Percentiles rank a stretch among this genome's conserved stretches.
These are phyloP conservation scores for Hirschfeldia incana DNA, from an alignment of 345 rosid species.

Conservation along the genomic window DNA sequence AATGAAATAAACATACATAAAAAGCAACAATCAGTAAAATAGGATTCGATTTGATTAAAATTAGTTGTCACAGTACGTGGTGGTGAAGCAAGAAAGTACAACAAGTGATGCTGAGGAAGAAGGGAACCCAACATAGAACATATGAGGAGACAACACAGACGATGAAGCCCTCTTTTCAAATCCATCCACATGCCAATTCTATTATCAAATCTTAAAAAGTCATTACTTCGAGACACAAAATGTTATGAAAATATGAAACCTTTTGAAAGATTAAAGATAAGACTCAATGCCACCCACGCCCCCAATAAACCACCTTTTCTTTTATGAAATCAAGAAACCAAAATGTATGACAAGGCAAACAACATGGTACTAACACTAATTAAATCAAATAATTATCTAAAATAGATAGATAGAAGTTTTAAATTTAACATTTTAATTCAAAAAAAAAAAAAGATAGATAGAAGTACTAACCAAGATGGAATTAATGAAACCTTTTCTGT, in stretches of 20 bases:
- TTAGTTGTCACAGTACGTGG: conserved; percentile 4
- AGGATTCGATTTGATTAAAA: not conserved
- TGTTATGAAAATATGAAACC: not conserved
- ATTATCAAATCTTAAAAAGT: conserved; percentile 15
- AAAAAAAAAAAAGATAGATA: too few species aligned
- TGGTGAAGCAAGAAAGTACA: conserved; percentile 3
- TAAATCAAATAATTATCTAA: conserved; percentile 14
- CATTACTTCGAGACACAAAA: conserved; percentile 32
- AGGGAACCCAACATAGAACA: conserved; percentile 75
- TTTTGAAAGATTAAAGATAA: not conserved
- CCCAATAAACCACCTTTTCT: conserved; percentile 39
- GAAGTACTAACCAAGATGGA: conserved; percentile 50
- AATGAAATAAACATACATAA: not conserved
- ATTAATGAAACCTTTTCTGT: conserved; percentile 19
- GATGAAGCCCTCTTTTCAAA: conserved; percentile 41
- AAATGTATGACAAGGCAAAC: conserved; percentile 15
- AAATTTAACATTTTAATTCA: too few species aligned
- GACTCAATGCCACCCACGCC: conserved; percentile 36
- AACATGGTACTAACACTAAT: conserved; percentile 24
- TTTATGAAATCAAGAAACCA: conserved; percentile 52
- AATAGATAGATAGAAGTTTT: not conserved
- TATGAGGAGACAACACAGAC: conserved; percentile 65
- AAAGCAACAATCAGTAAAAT: not conserved
- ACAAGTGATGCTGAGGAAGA: conserved; percentile 42
- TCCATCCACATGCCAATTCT: conserved; percentile 21